Evolutionary conservation across 495 filamentous ascomycete genomes (phyloP), one percentile per base, ranked within the genome.

Genomic region (Podospora tetraspora): DNA sequence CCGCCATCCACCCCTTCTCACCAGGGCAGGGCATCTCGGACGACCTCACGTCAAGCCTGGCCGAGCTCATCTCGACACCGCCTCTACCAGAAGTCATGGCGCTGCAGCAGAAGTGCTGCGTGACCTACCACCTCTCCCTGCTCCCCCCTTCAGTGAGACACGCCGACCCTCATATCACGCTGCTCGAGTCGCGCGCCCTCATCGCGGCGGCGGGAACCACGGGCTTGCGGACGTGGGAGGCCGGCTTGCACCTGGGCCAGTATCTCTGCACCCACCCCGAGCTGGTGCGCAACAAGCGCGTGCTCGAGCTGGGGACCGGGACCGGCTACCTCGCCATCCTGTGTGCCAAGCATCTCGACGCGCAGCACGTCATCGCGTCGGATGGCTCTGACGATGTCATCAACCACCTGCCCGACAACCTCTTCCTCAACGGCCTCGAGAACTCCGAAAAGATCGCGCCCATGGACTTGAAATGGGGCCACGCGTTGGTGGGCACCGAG

Each of bases 191-290:
- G 12, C 87, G 90, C 4, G 84, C 84, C 29, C 76, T 97, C 1
- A 87, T 98, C 57, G 88, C 91, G 10, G 86, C 87, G 0, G 79
- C 83, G 7, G 92, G 91, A 4, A 96, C 91, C 3, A 97, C 94
- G 0, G 94, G 94, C 0, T 82, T 92, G 29, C 87, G 94, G 12
- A 98, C 94, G 6, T 98, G 94, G 94, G 94, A 97, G 79, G 94
- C 94, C 4, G 88, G 92, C 0, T 79, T 98, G n/a, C 90, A 93
- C 74, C 83, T 97, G 0, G 92, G 89, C 0, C 85, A 91, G 23
- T 96, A 89, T 70, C 87, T 95, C 34, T 79, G 76, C 62, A 32
- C 61, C 12, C 71, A 78, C 66, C 76, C 79, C 6, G 67, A 69
- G 3, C 57, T 79, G 11, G 76, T 95, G 12, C 68, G 69, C 43